Evolutionary conservation across 2,329 filamentous ascomycete genomes (phyloP), one percentile per base, ranked within the genome.

Genomic region (Corinectria fuckeliana): DNA sequence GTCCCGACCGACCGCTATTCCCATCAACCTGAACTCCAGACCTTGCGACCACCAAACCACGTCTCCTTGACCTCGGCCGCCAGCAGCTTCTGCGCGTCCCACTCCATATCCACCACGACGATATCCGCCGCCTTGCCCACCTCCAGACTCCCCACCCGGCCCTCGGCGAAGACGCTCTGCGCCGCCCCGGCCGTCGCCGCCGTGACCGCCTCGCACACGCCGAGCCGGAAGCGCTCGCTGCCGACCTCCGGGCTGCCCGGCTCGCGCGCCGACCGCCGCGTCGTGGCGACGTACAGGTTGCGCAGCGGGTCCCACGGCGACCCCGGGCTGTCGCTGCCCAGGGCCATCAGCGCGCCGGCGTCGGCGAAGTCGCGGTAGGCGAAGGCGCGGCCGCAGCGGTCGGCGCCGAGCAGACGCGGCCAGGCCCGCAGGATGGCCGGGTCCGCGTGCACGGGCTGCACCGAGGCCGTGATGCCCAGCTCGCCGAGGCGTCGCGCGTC

Each of bases 331-430:
- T 87, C 84, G 11, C 78, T 81, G 0, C 84, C 84, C 18, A 86
- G 75, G 0, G 84, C 82, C 2, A 87, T 71, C 5, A 74, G 68
- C 0, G 83, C 81, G 3, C 82, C 83, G 4, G 75, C 72, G 53
- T 81, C 79, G 7, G 77, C 76, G n/a, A 87, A 85, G 49, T 87
- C 84, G 26, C 78, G 78, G 73, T 88, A 87, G 2, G 85, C 83
- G 68, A 88, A 88, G 1, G 84, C 84, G 21, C 85, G 77, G 50
- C 75, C 77, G 68, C 84, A 81, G 8, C 85, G 76, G 28, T 82
- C 74, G 44, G 69, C 64, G 0, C 85, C 85, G 2, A 88, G 71
- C 4, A 88, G 76, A 5, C 74, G 70, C 1, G 84, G 83, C 85
- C 85, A 88, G 0, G 83, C 84, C 18, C 79, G 75, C 13, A 88